Percentiles rank a stretch among this genome's conserved stretches.
These are phyloP conservation scores for Passalora sequoiae DNA, from an alignment of 2,329 filamentous ascomycete species.

Conservation along the genomic window DNA sequence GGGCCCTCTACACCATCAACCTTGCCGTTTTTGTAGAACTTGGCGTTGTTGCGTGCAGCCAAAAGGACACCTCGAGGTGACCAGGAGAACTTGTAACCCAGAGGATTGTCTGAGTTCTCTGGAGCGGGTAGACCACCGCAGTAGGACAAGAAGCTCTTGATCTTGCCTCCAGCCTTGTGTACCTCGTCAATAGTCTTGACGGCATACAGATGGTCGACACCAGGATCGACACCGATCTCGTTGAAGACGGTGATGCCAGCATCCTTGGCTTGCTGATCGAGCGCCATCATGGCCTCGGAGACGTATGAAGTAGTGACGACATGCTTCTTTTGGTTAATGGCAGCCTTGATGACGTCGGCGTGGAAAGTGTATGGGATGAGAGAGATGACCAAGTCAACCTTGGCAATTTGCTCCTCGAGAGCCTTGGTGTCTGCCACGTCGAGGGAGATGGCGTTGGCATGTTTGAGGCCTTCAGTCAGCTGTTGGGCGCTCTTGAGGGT, in stretches of 20 bases:
- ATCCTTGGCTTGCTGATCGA: constrained; percentile 75
- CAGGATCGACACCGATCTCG: constrained; percentile 76
- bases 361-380: constrained; percentile 92
- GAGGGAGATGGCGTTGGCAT: constrained; percentile 71
- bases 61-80: constrained; percentile 77
- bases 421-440: constrained; percentile 73
- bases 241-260: constrained; percentile 97
- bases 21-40: constrained; percentile 74
- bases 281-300: constrained; percentile 84
- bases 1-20: constrained; percentile 47
- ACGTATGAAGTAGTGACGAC: constrained; percentile 95
- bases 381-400: constrained; percentile 53
- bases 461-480: constrained; percentile 65
- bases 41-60: constrained; percentile 79
- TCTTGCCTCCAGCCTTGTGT: constrained; percentile 81
- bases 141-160: constrained; percentile 74
- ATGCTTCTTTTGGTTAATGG: constrained; percentile 89
- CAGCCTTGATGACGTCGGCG: constrained; percentile 83
- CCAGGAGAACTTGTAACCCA: constrained; percentile 87
- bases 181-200: constrained; percentile 84
- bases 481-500: constrained; percentile 72
- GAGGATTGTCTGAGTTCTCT: constrained; percentile 77
- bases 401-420: constrained; percentile 72
- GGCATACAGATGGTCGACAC: constrained; percentile 72
- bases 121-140: constrained; percentile 68